These are phyloP conservation scores for Calycina marina DNA, from an alignment of 2,329 filamentous ascomycete species.

Conservation along the genomic window DNA sequence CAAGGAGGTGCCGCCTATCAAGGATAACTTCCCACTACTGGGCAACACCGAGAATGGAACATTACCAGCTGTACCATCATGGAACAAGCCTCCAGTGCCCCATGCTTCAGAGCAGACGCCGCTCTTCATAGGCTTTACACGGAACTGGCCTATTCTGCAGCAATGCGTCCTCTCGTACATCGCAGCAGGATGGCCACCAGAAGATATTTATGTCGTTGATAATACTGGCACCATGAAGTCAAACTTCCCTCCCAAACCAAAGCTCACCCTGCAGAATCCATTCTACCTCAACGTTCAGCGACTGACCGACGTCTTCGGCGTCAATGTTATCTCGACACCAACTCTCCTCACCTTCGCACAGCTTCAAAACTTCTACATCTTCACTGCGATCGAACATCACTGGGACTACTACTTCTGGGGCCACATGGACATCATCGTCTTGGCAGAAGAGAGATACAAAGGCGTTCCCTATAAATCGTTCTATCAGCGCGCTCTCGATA, in stretches of 20 bases:
- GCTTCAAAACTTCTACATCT: conserved; percentile 38
- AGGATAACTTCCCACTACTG: conserved; percentile 14
- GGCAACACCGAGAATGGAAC: conserved; percentile 2
- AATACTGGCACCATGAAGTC: conserved; percentile 42
- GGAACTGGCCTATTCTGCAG: conserved; percentile 38
- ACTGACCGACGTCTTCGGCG: conserved; percentile 32
- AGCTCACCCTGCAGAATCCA: conserved; percentile 32
- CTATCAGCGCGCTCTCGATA: conserved; percentile 7
- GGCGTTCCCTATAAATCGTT: conserved; percentile 5
- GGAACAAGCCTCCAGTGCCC: conserved; percentile 29
- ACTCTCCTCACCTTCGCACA: conserved; percentile 39
- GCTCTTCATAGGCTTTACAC: conserved; percentile 44
- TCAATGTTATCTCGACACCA: conserved; percentile 35
- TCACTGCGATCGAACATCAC: conserved; percentile 27
- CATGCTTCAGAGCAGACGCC: conserved; percentile 31
- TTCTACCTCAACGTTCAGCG: conserved; percentile 39
- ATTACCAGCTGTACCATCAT: conserved; percentile 12
- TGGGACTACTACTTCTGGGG: conserved; percentile 40
- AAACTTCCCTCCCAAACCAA: conserved; percentile 31
- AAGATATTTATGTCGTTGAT: conserved; percentile 42
- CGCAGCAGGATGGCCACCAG: conserved; percentile 41
- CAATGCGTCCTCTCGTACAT: conserved; percentile 43
- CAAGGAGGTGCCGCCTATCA: background rate
- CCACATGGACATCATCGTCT: conserved; percentile 38
- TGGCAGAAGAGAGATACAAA: conserved; percentile 1